Base-by-base conservation (phyloP, 2,329 filamentous ascomycete species). In the Thermothelomyces thermophilus region DNA sequence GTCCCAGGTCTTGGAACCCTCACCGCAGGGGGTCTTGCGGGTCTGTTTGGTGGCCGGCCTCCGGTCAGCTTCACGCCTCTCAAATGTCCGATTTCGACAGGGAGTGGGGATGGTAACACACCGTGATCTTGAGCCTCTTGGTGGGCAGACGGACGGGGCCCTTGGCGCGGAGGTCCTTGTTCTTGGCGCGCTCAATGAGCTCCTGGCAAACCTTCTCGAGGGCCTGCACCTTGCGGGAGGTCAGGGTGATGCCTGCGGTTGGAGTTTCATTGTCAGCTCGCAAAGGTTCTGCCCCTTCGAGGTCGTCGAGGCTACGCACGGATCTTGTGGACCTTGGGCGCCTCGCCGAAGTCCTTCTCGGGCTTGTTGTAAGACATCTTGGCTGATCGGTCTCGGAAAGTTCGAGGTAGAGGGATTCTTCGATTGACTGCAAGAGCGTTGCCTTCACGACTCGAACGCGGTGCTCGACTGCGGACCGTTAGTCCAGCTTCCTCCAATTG, bases 1-100 rank as follows among this genome's bases (percentile, higher is more conserved):
- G 73, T 97, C 93, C 93, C 93, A 98, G 70, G 93, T 98, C 89
- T 98, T 98, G 75, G 87, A 94, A 78, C 93, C 93, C 84, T 98
- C 93, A 87, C 93, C 93, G 77, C 87, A 93, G 73, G 93, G 93
- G 61, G 93, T 97, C 87, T 98, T 98, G 70, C 93, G 87, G 80
- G 93, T 95, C 66, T 93, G 90, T 67, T 89, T 73, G 96, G 2
- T 90, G 17, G 16, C 1, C 2, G 10, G 6, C 11, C 8, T 11
- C 13, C 5, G 19, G 37, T 48, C 22, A 41, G 30, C 30, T 11
- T 8, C 28, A 17, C 11, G 14, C 28, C 9, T 20, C 35, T n/a
- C 13, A 1, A n/a, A 2, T 11, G 35, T 26, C 2, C 9, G 31
- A 9, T 8, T n/a, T 5, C 24, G 24, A 9, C 24, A 26, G 24